A percentile compares a stretch with the other conserved stretches of the same genome.
Evolutionary conservation across 192 early-diverging fungal species (phyloP).

Genomic region (Podila horticola): DNA sequence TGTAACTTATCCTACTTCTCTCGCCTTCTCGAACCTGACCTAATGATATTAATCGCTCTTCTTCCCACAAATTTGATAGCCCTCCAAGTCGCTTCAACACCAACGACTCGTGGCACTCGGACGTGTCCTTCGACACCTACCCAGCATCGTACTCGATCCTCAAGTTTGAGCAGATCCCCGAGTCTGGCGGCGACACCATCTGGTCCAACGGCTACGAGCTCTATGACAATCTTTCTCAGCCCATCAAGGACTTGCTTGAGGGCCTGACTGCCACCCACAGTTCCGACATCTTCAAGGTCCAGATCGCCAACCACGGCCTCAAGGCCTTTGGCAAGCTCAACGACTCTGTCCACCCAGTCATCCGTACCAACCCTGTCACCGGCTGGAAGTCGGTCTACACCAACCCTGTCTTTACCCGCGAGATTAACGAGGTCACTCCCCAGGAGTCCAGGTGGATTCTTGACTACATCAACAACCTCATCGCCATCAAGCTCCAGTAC

Average conservation of each 20-base stretch:
- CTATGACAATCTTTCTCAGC: slow-evolving; percentile 48
- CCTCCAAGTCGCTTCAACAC: slow-evolving; percentile 5
- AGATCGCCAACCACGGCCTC: slow-evolving; percentile 16
- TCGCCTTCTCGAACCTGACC: too few relatives aligned
- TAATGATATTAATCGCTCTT: too few relatives aligned
- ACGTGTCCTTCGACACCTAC: slow-evolving; percentile 47
- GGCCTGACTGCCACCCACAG: slow-evolving; percentile 37
- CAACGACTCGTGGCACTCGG: slow-evolving; percentile 38
- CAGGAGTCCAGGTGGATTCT: slow-evolving; percentile 54
- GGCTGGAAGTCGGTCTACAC: slow-evolving; percentile 60
- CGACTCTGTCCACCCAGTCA: slow-evolving; percentile 56
- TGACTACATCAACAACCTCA: slow-evolving; percentile 39
- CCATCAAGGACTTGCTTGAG: slow-evolving; percentile 36
- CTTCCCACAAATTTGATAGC: background rate
- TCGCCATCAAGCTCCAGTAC: slow-evolving; percentile 53
- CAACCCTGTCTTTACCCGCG: slow-evolving; percentile 12
- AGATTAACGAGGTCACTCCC: slow-evolving; percentile 52
- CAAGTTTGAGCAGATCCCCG: slow-evolving; percentile 48
- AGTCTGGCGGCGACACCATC: slow-evolving; percentile 54
- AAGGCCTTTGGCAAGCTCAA: slow-evolving; percentile 49
- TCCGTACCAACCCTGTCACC: slow-evolving; percentile 64
- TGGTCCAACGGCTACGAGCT: slow-evolving; percentile 55
- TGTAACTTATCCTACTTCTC: too few relatives aligned
- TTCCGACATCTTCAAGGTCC: slow-evolving; percentile 25
- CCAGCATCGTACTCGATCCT: slow-evolving; percentile 51